Percentiles rank a stretch among this genome's conserved stretches.
These are phyloP conservation scores for Apiospora hydei DNA, from an alignment of 2,329 filamentous ascomycete species.

Conservation along the genomic window DNA sequence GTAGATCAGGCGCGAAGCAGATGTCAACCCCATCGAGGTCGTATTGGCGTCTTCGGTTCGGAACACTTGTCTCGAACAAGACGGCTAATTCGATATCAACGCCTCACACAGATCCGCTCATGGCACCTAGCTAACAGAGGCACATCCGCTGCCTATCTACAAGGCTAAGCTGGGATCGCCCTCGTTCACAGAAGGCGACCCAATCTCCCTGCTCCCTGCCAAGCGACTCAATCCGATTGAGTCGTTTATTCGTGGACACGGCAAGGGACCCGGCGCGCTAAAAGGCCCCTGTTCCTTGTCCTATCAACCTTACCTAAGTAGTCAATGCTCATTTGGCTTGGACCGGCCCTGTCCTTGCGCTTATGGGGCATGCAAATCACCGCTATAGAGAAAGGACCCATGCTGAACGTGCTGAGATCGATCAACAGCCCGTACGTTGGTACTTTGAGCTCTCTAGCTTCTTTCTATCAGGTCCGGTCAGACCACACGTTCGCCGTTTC, in stretches of 20 bases:
- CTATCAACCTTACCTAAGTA: neutral
- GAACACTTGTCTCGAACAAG: conserved; percentile 10
- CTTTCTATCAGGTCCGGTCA: conserved; percentile 2
- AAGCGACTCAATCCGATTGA: conserved; percentile 12
- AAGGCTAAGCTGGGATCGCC: neutral
- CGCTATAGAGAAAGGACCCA: conserved; percentile 3
- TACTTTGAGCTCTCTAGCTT: neutral
- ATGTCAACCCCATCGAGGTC: neutral
- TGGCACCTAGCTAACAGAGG: conserved; percentile 6
- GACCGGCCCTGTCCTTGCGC: neutral
- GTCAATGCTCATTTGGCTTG: conserved; percentile 20
- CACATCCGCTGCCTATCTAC: neutral
- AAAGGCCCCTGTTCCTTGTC: conserved; percentile 2
- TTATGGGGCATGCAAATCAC: neutral
- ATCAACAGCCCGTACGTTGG: conserved; percentile 1
- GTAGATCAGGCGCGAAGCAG: conserved; percentile 3
- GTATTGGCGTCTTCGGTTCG: neutral
- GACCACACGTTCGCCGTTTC: conserved; percentile 8
- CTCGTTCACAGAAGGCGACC: neutral
- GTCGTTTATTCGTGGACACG: conserved; percentile 3
- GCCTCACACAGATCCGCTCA: conserved; percentile 16
- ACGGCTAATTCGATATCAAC: conserved; percentile 11
- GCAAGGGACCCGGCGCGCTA: conserved; percentile 1
- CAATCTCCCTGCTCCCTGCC: conserved; percentile 16
- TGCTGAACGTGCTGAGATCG: conserved; percentile 9